These are phyloP conservation scores for Furcasterigmium sp. DNA, from an alignment of 2,329 filamentous ascomycete species.

Conservation along the genomic window DNA sequence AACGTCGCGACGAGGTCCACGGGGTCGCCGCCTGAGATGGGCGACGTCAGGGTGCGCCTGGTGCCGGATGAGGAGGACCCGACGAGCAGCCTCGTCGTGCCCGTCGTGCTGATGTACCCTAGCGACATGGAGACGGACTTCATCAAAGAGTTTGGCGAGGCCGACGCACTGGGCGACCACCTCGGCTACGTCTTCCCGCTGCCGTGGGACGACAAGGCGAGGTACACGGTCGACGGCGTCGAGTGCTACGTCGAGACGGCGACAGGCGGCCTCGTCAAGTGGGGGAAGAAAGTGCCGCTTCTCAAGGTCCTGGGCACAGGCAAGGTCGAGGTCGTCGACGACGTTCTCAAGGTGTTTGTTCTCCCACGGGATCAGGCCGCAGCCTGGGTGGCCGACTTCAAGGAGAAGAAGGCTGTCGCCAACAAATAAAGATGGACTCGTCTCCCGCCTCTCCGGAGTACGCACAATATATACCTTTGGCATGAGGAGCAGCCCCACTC, in stretches of 20 bases:
- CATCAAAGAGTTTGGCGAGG: conserved; percentile 80
- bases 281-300: conserved; percentile 77
- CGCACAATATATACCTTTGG: conserved; percentile 1
- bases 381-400: conserved; percentile 81
- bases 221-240: conserved; percentile 62
- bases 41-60: conserved; percentile 71
- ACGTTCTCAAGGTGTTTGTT: conserved; percentile 76
- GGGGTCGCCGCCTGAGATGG: conserved; percentile 73
- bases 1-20: conserved; percentile 65
- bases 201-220: conserved; percentile 71
- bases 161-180: conserved; percentile 69
- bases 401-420: conserved; percentile 60
- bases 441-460: conserved; percentile 1
- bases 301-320: conserved; percentile 69
- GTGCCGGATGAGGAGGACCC: conserved; percentile 69
- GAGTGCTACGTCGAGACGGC: conserved; percentile 88
- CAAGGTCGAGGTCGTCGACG: conserved; percentile 83
- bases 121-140: conserved; percentile 80
- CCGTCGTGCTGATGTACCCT: conserved; percentile 81
- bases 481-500: conserved; percentile 1
- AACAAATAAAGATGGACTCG: conserved; percentile 20
- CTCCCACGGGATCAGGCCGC: conserved; percentile 66
- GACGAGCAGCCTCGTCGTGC: conserved; percentile 67
- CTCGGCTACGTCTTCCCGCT: conserved; percentile 80
- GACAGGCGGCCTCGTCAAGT: conserved; percentile 76